phyloP scores from a whole-genome alignment of 192 early-diverging fungal genomes.

The Coemansia sp. region DNA sequence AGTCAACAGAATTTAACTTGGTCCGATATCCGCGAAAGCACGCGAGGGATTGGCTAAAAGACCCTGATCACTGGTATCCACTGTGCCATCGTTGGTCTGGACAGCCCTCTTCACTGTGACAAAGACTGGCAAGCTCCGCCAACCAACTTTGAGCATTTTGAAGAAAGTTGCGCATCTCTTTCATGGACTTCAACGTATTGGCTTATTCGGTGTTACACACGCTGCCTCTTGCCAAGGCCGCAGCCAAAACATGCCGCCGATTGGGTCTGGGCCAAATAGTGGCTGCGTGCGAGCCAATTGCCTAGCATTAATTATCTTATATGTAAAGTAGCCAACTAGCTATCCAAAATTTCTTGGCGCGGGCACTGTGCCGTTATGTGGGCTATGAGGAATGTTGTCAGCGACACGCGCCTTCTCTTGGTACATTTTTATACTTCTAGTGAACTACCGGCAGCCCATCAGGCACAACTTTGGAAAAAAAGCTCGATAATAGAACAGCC shows the following conservation, averaged over 20 bases:
- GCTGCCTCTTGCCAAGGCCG: neutral
- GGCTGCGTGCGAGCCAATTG: neutral
- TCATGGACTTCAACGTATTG: neutral
- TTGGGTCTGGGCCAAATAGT: neutral
- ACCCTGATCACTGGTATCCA: conserved; percentile 1
- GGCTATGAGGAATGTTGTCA: neutral
- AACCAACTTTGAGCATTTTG: neutral
- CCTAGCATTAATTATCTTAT: neutral
- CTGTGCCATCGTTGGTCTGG: neutral
- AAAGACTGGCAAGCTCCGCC: neutral
- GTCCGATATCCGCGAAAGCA: conserved; percentile 6
- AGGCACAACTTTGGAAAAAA: neutral
- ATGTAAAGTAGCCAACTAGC: too few relatives aligned
- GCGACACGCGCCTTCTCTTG: neutral
- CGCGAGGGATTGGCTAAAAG: conserved; percentile 6
- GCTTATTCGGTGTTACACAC: conserved; percentile 6
- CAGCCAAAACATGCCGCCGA: neutral
- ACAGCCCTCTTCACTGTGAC: conserved; percentile 1
- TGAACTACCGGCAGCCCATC: neutral
- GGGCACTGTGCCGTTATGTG: too few relatives aligned
- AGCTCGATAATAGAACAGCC: neutral
- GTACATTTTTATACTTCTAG: neutral
- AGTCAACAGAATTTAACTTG: neutral
- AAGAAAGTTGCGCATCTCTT: neutral
- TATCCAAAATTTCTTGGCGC: too few relatives aligned